phyloP scores from a whole-genome alignment of 2,329 filamentous ascomycete species.

The Sporothrix variecibatus region DNA sequence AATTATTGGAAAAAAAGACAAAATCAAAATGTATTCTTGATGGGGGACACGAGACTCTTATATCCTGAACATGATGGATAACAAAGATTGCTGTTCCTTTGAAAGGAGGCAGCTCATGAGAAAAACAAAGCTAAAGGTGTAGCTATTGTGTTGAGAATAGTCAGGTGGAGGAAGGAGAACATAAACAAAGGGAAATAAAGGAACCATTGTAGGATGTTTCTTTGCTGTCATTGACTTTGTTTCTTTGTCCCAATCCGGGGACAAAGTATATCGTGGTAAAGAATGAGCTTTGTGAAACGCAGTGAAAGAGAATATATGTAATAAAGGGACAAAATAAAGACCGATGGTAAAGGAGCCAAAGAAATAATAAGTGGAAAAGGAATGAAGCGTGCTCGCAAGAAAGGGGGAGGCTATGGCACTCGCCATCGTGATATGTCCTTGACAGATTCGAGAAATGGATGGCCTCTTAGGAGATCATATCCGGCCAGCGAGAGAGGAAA shows the following conservation, averaged over 20 bases:
- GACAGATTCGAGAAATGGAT: not conserved
- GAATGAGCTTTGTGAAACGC: not conserved
- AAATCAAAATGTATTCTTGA: not conserved
- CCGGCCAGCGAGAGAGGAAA: not conserved
- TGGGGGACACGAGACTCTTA: slow-evolving; percentile 4
- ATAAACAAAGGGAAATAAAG: not conserved
- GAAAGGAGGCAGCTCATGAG: not conserved
- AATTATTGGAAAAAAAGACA: not conserved
- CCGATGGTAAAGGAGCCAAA: not conserved
- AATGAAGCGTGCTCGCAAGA: not conserved
- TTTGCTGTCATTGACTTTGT: not conserved
- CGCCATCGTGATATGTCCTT: not conserved
- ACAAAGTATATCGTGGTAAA: not conserved
- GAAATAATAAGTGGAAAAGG: not conserved
- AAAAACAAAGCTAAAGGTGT: not conserved
- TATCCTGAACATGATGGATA: slow-evolving; percentile 9
- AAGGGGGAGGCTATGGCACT: not conserved
- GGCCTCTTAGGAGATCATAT: not conserved
- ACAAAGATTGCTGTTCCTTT: not conserved
- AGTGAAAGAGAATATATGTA: not conserved
- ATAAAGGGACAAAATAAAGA: not conserved
- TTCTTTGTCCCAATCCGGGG: not conserved
- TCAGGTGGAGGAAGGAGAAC: not conserved
- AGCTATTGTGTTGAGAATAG: not conserved
- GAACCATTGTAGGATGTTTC: not conserved